Conservation (phyloP, 441 rosid genomes). For the Euphorbia schlechtendalii region DNA sequence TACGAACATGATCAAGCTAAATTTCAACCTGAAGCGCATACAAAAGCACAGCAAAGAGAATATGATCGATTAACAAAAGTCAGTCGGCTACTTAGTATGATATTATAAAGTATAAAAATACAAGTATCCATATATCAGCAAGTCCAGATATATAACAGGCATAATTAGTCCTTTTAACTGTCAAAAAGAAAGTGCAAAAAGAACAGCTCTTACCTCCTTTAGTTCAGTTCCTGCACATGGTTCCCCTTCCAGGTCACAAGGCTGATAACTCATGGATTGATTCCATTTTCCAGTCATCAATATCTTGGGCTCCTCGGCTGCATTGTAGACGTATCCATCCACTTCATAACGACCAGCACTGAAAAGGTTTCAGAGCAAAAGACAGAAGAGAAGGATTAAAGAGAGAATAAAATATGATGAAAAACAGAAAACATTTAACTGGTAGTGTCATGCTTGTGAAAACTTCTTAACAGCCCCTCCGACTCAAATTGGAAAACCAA, state of each 20-base stretch:
- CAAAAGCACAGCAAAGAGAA: no score
- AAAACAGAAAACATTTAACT: neutral
- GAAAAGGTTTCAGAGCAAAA: slow-evolving; percentile 18
- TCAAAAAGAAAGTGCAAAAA: neutral
- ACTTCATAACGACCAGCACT: slow-evolving; percentile 98
- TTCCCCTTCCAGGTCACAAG: slow-evolving; percentile 93
- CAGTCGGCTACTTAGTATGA: no score
- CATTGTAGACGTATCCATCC: slow-evolving; percentile 91
- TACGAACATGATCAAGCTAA: no score
- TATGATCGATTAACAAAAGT: no score
- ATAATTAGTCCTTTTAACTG: no score
- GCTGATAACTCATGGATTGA: slow-evolving; percentile 80
- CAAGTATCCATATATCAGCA: no score
- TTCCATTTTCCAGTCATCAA: slow-evolving; percentile 99
- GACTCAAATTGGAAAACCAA: neutral
- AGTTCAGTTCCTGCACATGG: slow-evolving; percentile 82
- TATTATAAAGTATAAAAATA: no score
- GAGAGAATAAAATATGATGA: neutral
- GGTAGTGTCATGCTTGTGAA: slow-evolving; percentile 2
- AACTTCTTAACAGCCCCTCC: neutral
- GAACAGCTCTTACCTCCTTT: slow-evolving; percentile 47
- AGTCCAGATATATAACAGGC: no score
- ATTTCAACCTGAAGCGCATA: no score
- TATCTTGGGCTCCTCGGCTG: slow-evolving; percentile 87
- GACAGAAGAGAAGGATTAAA: neutral